Percentiles rank a stretch among this genome's conserved stretches.
phyloP scores from a whole-genome alignment of 768 basidiomycete genomes.

The Hortiboletus campestris region DNA sequence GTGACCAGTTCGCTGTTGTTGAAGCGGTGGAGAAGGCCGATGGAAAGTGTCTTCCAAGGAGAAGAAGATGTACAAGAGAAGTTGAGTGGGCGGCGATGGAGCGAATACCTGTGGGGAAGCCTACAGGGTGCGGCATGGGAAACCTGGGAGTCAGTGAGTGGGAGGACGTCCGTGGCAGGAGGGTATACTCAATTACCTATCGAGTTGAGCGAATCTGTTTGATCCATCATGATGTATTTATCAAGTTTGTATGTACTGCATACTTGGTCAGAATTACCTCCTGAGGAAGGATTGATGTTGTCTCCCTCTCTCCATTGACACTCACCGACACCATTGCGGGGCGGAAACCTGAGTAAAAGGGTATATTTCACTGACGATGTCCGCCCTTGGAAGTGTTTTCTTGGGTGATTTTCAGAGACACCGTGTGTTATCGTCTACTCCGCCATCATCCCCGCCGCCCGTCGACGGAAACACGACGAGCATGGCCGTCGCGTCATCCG shows the following conservation, averaged over 20 bases:
- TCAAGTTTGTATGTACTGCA: not conserved
- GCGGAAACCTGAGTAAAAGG: too few relatives aligned
- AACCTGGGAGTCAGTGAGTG: slow-evolving; percentile 48
- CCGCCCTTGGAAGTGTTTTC: slow-evolving; percentile 74
- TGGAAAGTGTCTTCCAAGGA: slow-evolving; percentile 67
- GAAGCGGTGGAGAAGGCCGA: slow-evolving; percentile 78
- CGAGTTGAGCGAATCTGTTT: slow-evolving; percentile 50
- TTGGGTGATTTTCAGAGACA: slow-evolving; percentile 73
- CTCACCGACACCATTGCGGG: too few relatives aligned
- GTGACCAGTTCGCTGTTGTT: slow-evolving; percentile 87
- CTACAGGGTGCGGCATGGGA: slow-evolving; percentile 42
- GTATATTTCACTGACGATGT: slow-evolving; percentile 28
- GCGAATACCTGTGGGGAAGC: slow-evolving; percentile 32
- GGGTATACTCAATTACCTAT: slow-evolving; percentile 74
- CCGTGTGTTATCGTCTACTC: slow-evolving; percentile 59
- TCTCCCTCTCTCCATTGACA: too few relatives aligned
- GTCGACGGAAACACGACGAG: slow-evolving; percentile 9
- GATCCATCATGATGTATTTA: not conserved
- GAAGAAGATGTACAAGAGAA: slow-evolving; percentile 36
- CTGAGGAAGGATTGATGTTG: too few relatives aligned
- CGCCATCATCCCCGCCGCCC: slow-evolving; percentile 45
- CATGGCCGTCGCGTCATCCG: slow-evolving; percentile 13
- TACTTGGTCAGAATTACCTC: too few relatives aligned
- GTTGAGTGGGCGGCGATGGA: slow-evolving; percentile 22
- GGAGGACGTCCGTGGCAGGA: slow-evolving; percentile 43